Evolutionary conservation across 192 early-diverging fungal genomes (phyloP).

Genomic region (Mortierella hygrophila): DNA sequence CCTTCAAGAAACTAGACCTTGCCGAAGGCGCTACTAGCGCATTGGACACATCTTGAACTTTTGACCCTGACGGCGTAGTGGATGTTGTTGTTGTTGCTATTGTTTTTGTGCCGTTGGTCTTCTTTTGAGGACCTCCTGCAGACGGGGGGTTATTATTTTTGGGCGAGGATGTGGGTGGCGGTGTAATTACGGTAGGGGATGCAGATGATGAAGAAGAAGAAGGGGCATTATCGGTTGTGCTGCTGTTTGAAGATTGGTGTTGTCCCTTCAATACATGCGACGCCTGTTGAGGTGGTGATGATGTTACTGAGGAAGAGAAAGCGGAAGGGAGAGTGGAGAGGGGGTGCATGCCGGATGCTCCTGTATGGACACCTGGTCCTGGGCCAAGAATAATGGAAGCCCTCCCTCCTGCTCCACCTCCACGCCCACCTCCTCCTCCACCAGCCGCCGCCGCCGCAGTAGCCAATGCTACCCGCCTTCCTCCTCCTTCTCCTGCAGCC

Average conservation of each 20-base stretch:
- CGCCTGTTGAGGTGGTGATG: background rate
- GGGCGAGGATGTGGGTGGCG: background rate
- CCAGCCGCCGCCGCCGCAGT: background rate
- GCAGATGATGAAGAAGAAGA: background rate
- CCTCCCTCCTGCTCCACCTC: conserved; percentile 16
- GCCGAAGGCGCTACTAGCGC: conserved; percentile 12
- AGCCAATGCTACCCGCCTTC: background rate
- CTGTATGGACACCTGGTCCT: conserved; percentile 2
- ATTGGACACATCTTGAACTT: background rate
- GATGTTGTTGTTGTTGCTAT: background rate
- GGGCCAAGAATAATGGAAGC: conserved; percentile 1
- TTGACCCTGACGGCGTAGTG: background rate
- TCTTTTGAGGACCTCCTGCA: background rate
- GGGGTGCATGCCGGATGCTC: conserved; percentile 13
- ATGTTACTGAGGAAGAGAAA: background rate
- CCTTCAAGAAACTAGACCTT: conserved; percentile 37
- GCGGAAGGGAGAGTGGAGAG: conserved; percentile 15
- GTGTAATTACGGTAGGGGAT: background rate
- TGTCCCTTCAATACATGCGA: background rate
- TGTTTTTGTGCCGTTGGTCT: background rate
- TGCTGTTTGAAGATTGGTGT: background rate
- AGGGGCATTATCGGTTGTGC: background rate
- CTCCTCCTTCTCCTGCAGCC: conserved; percentile 10
- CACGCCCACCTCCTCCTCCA: background rate
- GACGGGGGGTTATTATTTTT: background rate